Conservation (phyloP, 73 alveolate species). For the Strombidium stylifer region DNA sequence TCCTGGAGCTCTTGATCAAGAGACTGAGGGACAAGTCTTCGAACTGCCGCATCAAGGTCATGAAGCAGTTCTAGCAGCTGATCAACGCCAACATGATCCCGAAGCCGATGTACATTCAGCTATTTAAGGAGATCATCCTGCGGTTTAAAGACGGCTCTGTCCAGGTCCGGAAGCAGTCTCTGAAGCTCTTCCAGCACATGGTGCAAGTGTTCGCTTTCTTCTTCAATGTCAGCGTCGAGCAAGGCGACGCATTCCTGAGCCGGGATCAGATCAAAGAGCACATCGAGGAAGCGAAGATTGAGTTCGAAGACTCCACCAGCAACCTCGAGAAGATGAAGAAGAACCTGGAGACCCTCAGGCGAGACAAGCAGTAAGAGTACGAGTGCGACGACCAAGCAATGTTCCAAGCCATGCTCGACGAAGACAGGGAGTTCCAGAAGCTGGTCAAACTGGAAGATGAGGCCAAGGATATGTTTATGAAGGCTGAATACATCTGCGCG, state of each 20-base stretch:
- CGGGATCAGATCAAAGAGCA: constrained; percentile 1
- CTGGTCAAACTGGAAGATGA: constrained; percentile 38
- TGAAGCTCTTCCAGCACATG: constrained; percentile 54
- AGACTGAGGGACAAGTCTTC: constrained; percentile 77
- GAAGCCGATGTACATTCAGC: constrained; percentile 43
- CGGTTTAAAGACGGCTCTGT: constrained; percentile 76
- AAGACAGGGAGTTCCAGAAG: constrained; percentile 34
- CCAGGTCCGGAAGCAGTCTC: constrained; percentile 79
- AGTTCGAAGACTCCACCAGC: background rate
- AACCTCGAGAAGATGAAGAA: background rate
- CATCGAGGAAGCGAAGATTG: constrained; percentile 39
- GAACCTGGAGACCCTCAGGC: background rate
- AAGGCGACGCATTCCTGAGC: constrained; percentile 55
- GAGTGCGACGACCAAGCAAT: background rate
- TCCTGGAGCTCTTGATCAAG: constrained; percentile 62
- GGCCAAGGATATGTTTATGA: constrained; percentile 11
- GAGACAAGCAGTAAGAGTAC: background rate
- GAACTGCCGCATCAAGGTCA: constrained; percentile 74
- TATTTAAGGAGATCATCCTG: no score
- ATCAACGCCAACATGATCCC: constrained; percentile 67
- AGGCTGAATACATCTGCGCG: constrained; percentile 17
- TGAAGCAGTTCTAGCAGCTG: constrained; percentile 61
- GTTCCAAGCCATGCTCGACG: constrained; percentile 15
- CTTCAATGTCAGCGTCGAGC: constrained; percentile 5
- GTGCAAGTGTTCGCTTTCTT: constrained; percentile 60